Percentiles rank a stretch among this genome's conserved stretches.
Conservation (phyloP, 257 asterid species). For the Eucommia ulmoides region DNA sequence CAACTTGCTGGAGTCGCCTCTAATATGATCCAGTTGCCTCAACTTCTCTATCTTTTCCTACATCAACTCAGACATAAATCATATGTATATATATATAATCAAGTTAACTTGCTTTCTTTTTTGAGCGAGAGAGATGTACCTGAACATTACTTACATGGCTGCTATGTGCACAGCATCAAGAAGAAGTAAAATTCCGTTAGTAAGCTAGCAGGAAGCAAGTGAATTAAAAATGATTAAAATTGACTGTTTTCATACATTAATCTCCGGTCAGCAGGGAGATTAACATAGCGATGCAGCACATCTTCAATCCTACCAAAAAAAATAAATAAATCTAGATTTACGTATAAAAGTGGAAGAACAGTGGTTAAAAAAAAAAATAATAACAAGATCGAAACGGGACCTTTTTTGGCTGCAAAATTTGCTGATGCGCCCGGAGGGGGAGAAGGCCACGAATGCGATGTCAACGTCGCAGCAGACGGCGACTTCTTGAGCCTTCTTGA, state of each 20-base stretch:
- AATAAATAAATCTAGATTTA: neutral
- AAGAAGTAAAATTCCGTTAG: neutral
- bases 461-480: slow-evolving; percentile 33
- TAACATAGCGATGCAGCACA: slow-evolving; percentile 26
- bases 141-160: slow-evolving; percentile 38
- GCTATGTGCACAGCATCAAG: neutral
- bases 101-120: neutral
- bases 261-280: slow-evolving; percentile 33
- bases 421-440: slow-evolving; percentile 50
- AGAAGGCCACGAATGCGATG: slow-evolving; percentile 36
- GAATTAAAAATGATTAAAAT: neutral
- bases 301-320: slow-evolving; percentile 34
- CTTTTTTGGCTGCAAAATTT: slow-evolving; percentile 26
- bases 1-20: slow-evolving; percentile 34
- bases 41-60: slow-evolving; percentile 43
- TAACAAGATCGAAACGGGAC: neutral
- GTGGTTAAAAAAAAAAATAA: neutral
- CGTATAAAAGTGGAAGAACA: neutral
- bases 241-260: slow-evolving; percentile 16
- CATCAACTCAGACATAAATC: slow-evolving; percentile 4
- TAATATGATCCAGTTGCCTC: slow-evolving; percentile 24
- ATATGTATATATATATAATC: neutral
- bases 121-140: slow-evolving; percentile 19
- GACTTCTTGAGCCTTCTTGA: slow-evolving; percentile 40
- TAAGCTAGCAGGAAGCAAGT: neutral